phyloP scores from a whole-genome alignment of 768 basidiomycete genomes.

The Lactarius akahatsu region DNA sequence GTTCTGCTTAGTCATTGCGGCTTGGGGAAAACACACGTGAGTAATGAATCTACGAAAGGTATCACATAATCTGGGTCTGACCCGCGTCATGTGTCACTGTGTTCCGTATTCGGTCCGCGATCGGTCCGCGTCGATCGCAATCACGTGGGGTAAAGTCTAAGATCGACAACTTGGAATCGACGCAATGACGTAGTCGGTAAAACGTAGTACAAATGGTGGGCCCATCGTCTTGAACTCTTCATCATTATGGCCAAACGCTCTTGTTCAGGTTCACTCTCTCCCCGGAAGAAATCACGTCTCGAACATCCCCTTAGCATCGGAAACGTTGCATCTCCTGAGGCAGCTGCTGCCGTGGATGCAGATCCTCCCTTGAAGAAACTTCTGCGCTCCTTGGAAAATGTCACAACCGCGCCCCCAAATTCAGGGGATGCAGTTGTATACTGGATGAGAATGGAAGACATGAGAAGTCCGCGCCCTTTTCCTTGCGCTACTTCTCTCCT shows the following conservation, averaged over 20 bases:
- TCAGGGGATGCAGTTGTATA: constrained; percentile 70
- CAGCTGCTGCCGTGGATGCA: constrained; percentile 61
- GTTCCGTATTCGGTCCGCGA: too few species aligned
- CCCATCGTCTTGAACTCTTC: background rate
- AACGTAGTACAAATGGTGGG: background rate
- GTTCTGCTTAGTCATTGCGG: too few species aligned
- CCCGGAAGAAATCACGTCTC: constrained; percentile 42
- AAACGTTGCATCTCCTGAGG: constrained; percentile 65
- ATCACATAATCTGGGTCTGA: too few species aligned
- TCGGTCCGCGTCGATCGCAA: background rate
- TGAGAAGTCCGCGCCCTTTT: constrained; percentile 52
- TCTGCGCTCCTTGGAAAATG: constrained; percentile 43
- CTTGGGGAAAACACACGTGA: too few species aligned
- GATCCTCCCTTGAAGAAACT: constrained; percentile 65
- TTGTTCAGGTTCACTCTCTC: background rate
- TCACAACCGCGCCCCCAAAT: constrained; percentile 25
- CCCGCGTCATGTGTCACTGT: too few species aligned
- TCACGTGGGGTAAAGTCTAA: background rate
- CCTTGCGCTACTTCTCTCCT: background rate
- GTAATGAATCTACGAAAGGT: too few species aligned
- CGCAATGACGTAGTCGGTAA: background rate
- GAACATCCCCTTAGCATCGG: constrained; percentile 45
- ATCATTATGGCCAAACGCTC: constrained; percentile 22
- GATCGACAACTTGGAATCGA: background rate
- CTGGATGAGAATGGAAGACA: constrained; percentile 93